Base-by-base conservation (phyloP, 768 basidiomycete species). In the Boletales sp. region DNA sequence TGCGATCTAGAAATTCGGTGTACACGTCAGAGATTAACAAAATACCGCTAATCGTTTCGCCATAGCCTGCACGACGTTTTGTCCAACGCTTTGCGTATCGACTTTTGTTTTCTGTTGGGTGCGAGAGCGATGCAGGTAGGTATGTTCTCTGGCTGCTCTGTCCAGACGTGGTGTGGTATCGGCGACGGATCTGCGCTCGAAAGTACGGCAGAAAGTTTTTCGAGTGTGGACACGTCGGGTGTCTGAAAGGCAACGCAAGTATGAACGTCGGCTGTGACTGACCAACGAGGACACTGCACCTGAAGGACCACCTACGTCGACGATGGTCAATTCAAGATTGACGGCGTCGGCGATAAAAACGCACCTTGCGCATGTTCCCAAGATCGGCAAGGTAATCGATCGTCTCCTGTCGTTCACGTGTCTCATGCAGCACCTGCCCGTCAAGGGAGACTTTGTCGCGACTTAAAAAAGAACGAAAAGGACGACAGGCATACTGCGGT, bases 101-200 rank as follows among this genome's bases (percentile, higher is more conserved):
- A 51, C 36, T 62, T 61, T 11, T 72, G 71, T 44, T 65, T 64
- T 47, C 66, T 58, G 46, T 75, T 76, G 0, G 74, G 74, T 15
- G 71, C 71, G 5, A 76, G 57, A n/a, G 74, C 74, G 36, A 76
- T 52, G 54, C 73, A 76, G 5, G 74, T 72, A 5, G 74, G 68
- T 3, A 64, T 48, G 47, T 72, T 64, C 61, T 76, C 74, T 1
- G 74, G 74, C 45, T 74, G 74, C 49, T 76, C 74, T 24, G 65
- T 63, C 74, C 74, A 76, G 11, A 74, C 57, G 47, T 75, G 67
- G 47, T 76, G 67, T 8, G 65, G 65, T 45, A 73, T 61, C 17
- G 70, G 64, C 1, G 62, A 63, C 0, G 64, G 54, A 24, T 38
- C 45, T 1, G 44, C 43, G 4, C 45, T 44, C 1, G 57, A 57